Conservation (phyloP, 2,329 filamentous ascomycete genomes). For the Exophiala dermatitidis region DNA sequence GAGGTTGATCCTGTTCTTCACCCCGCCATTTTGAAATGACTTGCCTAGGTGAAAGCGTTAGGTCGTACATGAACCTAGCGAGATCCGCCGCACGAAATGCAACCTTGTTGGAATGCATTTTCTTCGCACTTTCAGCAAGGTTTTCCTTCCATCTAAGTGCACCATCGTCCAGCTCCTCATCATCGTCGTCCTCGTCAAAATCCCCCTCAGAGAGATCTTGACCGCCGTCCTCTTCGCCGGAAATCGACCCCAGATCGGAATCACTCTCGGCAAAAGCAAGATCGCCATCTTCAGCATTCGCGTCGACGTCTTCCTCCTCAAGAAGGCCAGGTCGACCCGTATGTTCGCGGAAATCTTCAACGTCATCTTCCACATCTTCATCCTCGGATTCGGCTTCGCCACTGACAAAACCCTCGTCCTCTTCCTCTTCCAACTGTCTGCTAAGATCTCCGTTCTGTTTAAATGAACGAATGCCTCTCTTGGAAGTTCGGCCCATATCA, state of each 20-base stretch:
- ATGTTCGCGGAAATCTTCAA: conserved; percentile 36
- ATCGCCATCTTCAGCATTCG: conserved; percentile 57
- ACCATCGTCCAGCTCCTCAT: conserved; percentile 57
- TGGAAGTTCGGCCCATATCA: conserved; percentile 51
- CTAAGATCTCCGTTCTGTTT: conserved; percentile 41
- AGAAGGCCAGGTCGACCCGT: conserved; percentile 40
- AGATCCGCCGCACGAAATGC: conserved; percentile 75
- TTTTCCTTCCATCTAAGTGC: conserved; percentile 82
- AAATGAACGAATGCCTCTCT: conserved; percentile 45
- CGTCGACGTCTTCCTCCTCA: conserved; percentile 45
- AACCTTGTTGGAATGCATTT: conserved; percentile 61
- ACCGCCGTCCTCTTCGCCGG: conserved; percentile 53
- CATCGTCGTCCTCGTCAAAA: conserved; percentile 50
- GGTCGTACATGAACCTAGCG: conserved; percentile 81
- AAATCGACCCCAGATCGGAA: conserved; percentile 87
- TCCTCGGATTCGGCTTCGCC: conserved; percentile 51
- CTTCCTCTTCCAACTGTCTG: conserved; percentile 52
- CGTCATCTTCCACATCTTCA: conserved; percentile 35
- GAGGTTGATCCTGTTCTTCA: conserved; percentile 49
- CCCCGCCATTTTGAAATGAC: conserved; percentile 76
- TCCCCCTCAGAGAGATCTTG: conserved; percentile 47
- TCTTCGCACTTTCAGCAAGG: conserved; percentile 65
- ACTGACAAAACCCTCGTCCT: conserved; percentile 49
- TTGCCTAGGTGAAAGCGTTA: conserved; percentile 64
- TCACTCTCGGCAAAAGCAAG: conserved; percentile 93